These are phyloP conservation scores for Pueraria montana DNA, from an alignment of 306 rosid species.

Conservation along the genomic window DNA sequence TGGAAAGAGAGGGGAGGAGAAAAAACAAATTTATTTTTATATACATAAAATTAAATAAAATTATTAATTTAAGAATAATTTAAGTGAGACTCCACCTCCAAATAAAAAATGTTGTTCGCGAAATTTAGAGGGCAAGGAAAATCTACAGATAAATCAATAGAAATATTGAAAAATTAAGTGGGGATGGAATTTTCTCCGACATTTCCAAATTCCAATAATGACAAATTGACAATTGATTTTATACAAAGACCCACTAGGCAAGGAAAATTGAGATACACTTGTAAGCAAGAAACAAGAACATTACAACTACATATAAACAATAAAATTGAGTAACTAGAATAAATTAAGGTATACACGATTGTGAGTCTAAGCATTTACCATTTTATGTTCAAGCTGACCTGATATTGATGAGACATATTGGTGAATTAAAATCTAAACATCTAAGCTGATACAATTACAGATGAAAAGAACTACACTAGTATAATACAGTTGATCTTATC, in stretches of 20 bases:
- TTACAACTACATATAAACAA: constrained; percentile 42
- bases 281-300: constrained; percentile 21
- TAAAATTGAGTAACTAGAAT: constrained; percentile 59
- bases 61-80: too few species aligned
- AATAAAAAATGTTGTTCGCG: neutral
- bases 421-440: constrained; percentile 50
- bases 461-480: constrained; percentile 44
- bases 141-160: neutral
- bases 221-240: constrained; percentile 31
- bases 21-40: too few species aligned
- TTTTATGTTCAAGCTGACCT: constrained; percentile 54
- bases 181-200: neutral
- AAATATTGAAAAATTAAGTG: neutral
- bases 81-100: neutral
- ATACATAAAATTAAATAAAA: too few species aligned
- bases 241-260: neutral
- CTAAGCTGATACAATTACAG: constrained; percentile 56
- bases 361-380: constrained; percentile 47
- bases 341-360: constrained; percentile 53
- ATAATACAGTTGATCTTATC: constrained; percentile 57
- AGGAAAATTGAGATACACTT: constrained; percentile 22
- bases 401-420: constrained; percentile 53
- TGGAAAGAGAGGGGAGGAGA: too few species aligned
- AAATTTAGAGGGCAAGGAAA: neutral
- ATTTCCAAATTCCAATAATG: too few species aligned